phyloP scores from a whole-genome alignment of 2,329 filamentous ascomycete species.

The Neonectria coccinea region DNA sequence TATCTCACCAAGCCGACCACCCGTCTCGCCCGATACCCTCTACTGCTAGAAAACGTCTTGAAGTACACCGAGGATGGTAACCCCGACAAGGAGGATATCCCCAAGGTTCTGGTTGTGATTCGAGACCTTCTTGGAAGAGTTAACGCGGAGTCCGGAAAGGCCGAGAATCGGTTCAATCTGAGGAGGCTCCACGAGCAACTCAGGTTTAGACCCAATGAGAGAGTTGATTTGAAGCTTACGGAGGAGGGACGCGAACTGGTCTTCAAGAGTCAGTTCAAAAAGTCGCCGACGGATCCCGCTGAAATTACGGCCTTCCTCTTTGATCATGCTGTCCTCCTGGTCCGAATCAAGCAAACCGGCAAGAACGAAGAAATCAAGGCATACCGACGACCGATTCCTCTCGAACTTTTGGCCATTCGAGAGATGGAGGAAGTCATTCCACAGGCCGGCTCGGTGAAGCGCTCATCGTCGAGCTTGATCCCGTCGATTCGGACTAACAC shows the following conservation, averaged over 20 bases:
- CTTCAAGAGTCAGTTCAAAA: slow-evolving; percentile 95
- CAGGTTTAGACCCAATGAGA: slow-evolving; percentile 89
- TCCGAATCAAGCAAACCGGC: slow-evolving; percentile 89
- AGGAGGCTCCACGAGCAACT: slow-evolving; percentile 92
- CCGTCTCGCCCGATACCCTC: slow-evolving; percentile 90
- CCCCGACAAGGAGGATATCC: slow-evolving; percentile 91
- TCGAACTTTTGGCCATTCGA: slow-evolving; percentile 91
- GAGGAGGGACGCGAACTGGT: slow-evolving; percentile 93
- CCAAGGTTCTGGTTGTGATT: slow-evolving; percentile 87
- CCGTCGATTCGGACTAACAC: slow-evolving; percentile 62
- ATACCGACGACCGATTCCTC: slow-evolving; percentile 90
- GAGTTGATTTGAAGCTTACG: slow-evolving; percentile 92
- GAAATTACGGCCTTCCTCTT: slow-evolving; percentile 97
- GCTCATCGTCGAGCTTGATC: slow-evolving; percentile 88
- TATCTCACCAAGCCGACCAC: slow-evolving; percentile 98
- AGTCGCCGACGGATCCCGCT: slow-evolving; percentile 85
- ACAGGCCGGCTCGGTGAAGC: slow-evolving; percentile 80
- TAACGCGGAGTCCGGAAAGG: slow-evolving; percentile 95
- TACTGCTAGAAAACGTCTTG: slow-evolving; percentile 89
- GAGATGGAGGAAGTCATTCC: slow-evolving; percentile 98
- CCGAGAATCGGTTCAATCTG: slow-evolving; percentile 97
- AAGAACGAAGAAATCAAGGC: slow-evolving; percentile 96
- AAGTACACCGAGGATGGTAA: slow-evolving; percentile 93
- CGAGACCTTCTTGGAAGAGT: slow-evolving; percentile 88
- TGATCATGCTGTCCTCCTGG: slow-evolving; percentile 93